Evolutionary conservation across 208 protist genomes (phyloP).

Genomic region (Herpetomonas samuelpessoai): DNA sequence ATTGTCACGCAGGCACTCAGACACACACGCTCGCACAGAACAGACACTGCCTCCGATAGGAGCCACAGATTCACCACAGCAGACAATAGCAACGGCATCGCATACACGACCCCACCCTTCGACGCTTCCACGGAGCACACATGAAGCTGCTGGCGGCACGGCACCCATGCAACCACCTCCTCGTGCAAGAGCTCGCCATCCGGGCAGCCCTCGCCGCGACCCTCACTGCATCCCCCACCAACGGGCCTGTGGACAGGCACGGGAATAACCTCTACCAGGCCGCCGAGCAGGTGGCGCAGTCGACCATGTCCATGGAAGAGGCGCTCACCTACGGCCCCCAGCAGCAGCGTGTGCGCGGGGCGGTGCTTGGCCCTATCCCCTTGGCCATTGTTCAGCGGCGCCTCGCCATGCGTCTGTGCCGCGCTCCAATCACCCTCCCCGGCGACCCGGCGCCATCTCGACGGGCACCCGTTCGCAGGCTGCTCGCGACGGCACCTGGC

Average conservation of each 20-base stretch:
- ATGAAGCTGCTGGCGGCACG: slow-evolving; percentile 36
- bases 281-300: slow-evolving; percentile 2
- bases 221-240: slow-evolving; percentile 9
- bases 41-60: too few relatives aligned
- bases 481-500: slow-evolving; percentile 6
- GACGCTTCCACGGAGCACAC: too few relatives aligned
- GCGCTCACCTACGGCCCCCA: slow-evolving; percentile 3
- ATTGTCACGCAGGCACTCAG: too few relatives aligned
- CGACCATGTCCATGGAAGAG: not conserved
- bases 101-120: too few relatives aligned
- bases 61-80: too few relatives aligned
- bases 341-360: not conserved
- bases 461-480: not conserved
- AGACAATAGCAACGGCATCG: too few relatives aligned
- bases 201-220: slow-evolving; percentile 27
- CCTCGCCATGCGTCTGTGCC: not conserved
- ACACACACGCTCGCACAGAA: too few relatives aligned
- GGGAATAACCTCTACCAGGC: slow-evolving; percentile 8
- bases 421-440: not conserved
- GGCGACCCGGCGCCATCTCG: too few relatives aligned
- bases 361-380: not conserved
- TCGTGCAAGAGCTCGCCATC: slow-evolving; percentile 66
- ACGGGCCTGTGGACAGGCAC: not conserved
- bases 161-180: slow-evolving; percentile 55
- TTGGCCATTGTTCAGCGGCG: not conserved